phyloP scores from a whole-genome alignment of 2,329 filamentous ascomycete genomes.

The Pseudonectria buxi region DNA sequence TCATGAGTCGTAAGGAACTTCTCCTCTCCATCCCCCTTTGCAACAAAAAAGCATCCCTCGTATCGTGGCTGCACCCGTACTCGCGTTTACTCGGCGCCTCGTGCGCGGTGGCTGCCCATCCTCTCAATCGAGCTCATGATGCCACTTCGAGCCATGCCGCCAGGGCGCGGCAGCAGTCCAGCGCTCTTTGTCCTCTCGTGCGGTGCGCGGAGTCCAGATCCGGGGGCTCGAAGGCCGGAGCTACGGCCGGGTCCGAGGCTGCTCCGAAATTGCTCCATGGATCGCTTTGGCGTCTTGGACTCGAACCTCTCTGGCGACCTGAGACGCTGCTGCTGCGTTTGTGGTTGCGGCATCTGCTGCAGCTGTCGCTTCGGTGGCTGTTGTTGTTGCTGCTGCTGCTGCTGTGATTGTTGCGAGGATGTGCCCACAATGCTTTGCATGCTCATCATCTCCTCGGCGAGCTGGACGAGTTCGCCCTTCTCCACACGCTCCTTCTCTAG shows the following conservation, averaged over 20 bases:
- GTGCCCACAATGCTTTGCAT: conserved; percentile 48
- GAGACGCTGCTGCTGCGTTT: conserved; percentile 16
- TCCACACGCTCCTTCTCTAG: conserved; percentile 72
- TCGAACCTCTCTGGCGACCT: conserved; percentile 17
- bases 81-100: conserved; percentile 24
- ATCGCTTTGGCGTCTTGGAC: conserved; percentile 28
- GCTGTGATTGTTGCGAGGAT: conserved; percentile 12
- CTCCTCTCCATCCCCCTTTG: conserved; percentile 1
- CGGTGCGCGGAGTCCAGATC: conserved; percentile 36
- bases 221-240: conserved; percentile 57
- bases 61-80: background rate
- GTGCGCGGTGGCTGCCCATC: conserved; percentile 63
- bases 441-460: conserved; percentile 77
- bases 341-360: conserved; percentile 16
- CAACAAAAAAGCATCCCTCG: background rate
- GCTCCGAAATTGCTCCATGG: conserved; percentile 27
- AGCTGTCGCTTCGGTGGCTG: conserved; percentile 13
- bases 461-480: conserved; percentile 74
- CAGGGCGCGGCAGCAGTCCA: conserved; percentile 43
- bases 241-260: conserved; percentile 41
- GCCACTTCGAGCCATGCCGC: conserved; percentile 51
- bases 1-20: background rate
- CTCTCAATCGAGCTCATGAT: conserved; percentile 83
- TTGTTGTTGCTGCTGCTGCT: conserved; percentile 13
- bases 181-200: conserved; percentile 41